Evolutionary conservation across 257 asterid genomes (phyloP), one percentile per base, ranked within the genome.

Genomic region (Solanum rostratum): DNA sequence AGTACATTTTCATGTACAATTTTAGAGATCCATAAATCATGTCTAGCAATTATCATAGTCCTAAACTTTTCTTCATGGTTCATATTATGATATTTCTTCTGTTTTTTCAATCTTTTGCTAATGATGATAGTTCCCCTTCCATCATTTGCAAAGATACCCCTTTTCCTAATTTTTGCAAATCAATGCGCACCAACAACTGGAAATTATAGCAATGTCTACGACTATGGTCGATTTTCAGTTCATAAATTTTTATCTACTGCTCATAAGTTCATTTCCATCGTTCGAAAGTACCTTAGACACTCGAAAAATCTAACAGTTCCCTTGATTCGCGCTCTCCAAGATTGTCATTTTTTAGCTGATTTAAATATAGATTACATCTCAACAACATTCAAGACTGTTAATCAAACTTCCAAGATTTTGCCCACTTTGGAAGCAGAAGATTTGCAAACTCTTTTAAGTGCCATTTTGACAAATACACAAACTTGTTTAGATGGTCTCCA

Each of bases 401-500:
- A 59, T 27, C 15, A 53, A 30, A 12, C 57, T 41, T 74, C 60
- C 3, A 73, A 83, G 27, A 46, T 53, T 50, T 69, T 89, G 4
- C 87, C 86, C 3, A 45, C 45, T 11, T 63, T 71, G 2, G 43
- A 79, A 39, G 54, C 80, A 10, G 82, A 78, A 1, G 88, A 85
- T 37, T 55, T 27, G 2, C 33, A 79, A 66, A 74, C 90, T 19
- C 4, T 66, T 39, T 81, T 86, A n/a, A 89, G 91, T 80, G 86
- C 91, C 27, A 84, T 85, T 18, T 71, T 86, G 24, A 87, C 90
- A n/a, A 78, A 84, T 65, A 68, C 50, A n/a, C 83, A 87, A 27
- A 87, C 91, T 3, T 89, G 91, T 71, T 22, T 84, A 20, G 90
- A 82, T 43, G 88, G 86, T 24, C 80, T 89, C 18, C 63, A 53